These are phyloP conservation scores for Kluyveromyces siamensis DNA, from an alignment of 805 yeast genomes.

Conservation along the genomic window DNA sequence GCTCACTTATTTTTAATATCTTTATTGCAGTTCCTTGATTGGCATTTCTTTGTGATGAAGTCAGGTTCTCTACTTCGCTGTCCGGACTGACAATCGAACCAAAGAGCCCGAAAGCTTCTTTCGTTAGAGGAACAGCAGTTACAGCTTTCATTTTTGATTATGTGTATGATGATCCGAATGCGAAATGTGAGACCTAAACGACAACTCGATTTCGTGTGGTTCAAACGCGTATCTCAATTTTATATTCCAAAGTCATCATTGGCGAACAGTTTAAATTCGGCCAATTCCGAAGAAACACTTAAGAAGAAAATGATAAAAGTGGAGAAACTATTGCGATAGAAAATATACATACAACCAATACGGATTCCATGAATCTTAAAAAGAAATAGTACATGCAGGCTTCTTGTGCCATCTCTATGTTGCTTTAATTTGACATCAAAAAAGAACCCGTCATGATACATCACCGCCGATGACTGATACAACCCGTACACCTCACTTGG, in stretches of 20 bases:
- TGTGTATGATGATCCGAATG: not conserved
- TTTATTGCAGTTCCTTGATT: conserved; percentile 93
- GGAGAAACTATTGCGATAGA: too few relatives aligned
- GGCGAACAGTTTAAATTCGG: not conserved
- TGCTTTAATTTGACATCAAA: too few relatives aligned
- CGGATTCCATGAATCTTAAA: not conserved
- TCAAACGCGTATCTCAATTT: not conserved
- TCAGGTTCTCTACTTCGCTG: conserved; percentile 43
- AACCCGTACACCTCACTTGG: not conserved
- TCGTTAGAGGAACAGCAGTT: conserved; percentile 54
- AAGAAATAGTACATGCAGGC: too few relatives aligned
- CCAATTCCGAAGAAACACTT: not conserved
- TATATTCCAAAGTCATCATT: not conserved
- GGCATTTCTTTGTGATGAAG: conserved; percentile 41
- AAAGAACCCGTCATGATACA: too few relatives aligned
- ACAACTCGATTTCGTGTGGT: too few relatives aligned
- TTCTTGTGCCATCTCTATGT: too few relatives aligned
- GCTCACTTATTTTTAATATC: conserved; percentile 61
- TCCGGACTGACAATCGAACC: conserved; percentile 76
- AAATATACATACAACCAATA: not conserved
- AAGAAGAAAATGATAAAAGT: too few relatives aligned
- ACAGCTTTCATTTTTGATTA: conserved; percentile 12
- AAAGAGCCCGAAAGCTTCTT: conserved; percentile 52
- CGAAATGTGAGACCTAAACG: too few relatives aligned
- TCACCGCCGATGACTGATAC: too few relatives aligned